Base-by-base conservation (phyloP, 495 filamentous ascomycete genomes). In the Collariella sp. region DNA sequence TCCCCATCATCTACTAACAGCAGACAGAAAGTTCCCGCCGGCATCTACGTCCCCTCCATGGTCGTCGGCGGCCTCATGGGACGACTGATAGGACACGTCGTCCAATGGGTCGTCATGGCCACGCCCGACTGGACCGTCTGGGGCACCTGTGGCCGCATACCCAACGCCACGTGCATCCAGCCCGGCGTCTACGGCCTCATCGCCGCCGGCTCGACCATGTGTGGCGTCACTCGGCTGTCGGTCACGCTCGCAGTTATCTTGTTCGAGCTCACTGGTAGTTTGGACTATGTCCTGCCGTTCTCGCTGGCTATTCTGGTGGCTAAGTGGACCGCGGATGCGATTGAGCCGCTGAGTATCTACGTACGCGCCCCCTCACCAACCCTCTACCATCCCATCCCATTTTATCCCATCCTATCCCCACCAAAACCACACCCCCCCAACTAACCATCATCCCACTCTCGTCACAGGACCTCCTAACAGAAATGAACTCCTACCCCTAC, bases 11-110 rank as follows among this genome's bases (percentile, higher is more conserved):
- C 2, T 11, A 23, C 40, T 20, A 2, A 18, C 44, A 38, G 38
- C 52, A 23, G 16, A 43, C 41, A 72, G 70, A 98, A 98, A 70
- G 84, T 96, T 2, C 93, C 93, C 10, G 89, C 90, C 2, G 93
- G 93, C 31, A 96, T 98, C 56, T 98, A 97, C 60, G 91, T 98
- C 0, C 93, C 93, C 4, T 94, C 89, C 59, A 98, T 98, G 93
- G 93, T 98, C 31, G 89, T 96, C 43, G 93, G 93, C 53, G 93
- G 93, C 64, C 74, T 98, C 38, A 84, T 95, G 76, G 93, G 93
- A 31, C 86, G 93, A 3, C 81, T 89, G 15, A 82, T 96, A 46
- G 93, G 93, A 1, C 90, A 96, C 63, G 59, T 82, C 10, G 85
- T 95, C 0, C 93, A 98, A 65, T 93, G 89, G 69, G 67, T 87